These are phyloP conservation scores for Isoetes taiwanensis DNA, from an alignment of 75 land plant genomes.

Conservation along the genomic window DNA sequence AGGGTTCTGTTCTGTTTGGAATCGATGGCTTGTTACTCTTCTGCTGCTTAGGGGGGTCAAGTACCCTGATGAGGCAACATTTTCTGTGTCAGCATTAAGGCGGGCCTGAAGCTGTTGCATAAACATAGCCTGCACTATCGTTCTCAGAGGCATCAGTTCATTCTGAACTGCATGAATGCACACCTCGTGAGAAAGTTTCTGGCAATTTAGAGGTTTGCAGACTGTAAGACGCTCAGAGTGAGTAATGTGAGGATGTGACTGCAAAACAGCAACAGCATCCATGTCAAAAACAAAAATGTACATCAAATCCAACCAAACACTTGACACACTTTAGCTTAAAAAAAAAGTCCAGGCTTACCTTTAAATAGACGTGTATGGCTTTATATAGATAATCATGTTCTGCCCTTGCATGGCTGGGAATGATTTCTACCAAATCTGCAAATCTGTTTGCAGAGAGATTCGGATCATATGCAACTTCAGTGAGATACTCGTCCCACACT, in stretches of 20 bases:
- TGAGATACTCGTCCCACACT: slow-evolving; percentile 65
- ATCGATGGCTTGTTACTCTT: not conserved
- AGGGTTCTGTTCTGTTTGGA: not conserved
- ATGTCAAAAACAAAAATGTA: too few species aligned
- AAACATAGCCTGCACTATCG: slow-evolving; percentile 83
- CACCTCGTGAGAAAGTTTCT: slow-evolving; percentile 61
- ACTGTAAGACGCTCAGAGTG: slow-evolving; percentile 49
- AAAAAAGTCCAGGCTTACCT: slow-evolving; percentile 26
- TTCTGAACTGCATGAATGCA: slow-evolving; percentile 82
- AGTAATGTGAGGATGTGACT: slow-evolving; percentile 50
- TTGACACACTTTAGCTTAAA: too few species aligned
- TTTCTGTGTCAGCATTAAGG: not conserved
- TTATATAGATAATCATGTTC: slow-evolving; percentile 60
- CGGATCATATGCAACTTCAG: slow-evolving; percentile 37
- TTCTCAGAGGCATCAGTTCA: slow-evolving; percentile 68
- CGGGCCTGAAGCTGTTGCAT: slow-evolving; percentile 66
- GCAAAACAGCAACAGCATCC: too few species aligned
- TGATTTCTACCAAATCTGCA: slow-evolving; percentile 37
- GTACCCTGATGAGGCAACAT: not conserved
- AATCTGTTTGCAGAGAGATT: slow-evolving; percentile 30
- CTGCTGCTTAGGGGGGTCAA: not conserved
- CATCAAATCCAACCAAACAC: too few species aligned
- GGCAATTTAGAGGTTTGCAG: slow-evolving; percentile 62
- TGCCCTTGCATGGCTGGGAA: slow-evolving; percentile 37
- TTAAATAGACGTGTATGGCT: slow-evolving; percentile 46